These are phyloP conservation scores for Fonsecaea nubica DNA, from an alignment of 2,329 filamentous ascomycete genomes.

Conservation along the genomic window DNA sequence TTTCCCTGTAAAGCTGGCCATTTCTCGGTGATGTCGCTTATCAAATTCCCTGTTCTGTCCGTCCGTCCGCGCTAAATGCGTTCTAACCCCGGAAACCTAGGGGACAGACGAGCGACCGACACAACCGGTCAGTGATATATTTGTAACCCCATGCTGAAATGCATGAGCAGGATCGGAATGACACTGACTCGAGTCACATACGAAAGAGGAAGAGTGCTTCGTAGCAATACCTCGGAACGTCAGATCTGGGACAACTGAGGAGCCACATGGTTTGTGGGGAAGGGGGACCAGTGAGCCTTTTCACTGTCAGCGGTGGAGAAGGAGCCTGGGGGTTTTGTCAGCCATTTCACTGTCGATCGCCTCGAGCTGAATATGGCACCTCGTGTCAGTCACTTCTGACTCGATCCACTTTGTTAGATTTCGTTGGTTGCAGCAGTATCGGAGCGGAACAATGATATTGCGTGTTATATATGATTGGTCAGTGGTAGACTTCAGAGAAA, in stretches of 20 bases:
- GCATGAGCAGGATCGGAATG: background rate
- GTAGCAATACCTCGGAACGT: background rate
- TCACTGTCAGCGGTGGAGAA: conserved; percentile 23
- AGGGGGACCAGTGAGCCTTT: conserved; percentile 20
- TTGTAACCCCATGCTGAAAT: background rate
- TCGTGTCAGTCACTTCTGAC: conserved; percentile 15
- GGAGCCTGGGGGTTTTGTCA: conserved; percentile 7
- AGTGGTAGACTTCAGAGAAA: background rate
- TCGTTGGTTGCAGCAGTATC: background rate
- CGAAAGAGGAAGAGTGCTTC: background rate
- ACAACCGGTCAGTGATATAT: background rate
- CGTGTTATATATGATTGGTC: background rate
- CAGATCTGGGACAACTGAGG: background rate
- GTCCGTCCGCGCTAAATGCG: background rate
- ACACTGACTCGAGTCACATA: conserved; percentile 15
- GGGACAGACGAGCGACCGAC: background rate
- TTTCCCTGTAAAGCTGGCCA: conserved; percentile 24
- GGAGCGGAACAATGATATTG: conserved; percentile 1
- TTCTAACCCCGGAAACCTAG: background rate
- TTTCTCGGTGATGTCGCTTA: background rate
- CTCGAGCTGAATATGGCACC: background rate
- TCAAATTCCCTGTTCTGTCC: background rate
- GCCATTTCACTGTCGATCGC: conserved; percentile 11
- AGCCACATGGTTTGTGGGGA: conserved; percentile 2
- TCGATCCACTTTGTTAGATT: background rate